A percentile compares a stretch with the other conserved stretches of the same genome.
These are phyloP conservation scores for Torulaspora maleeae DNA, from an alignment of 805 yeast species.

Conservation along the genomic window DNA sequence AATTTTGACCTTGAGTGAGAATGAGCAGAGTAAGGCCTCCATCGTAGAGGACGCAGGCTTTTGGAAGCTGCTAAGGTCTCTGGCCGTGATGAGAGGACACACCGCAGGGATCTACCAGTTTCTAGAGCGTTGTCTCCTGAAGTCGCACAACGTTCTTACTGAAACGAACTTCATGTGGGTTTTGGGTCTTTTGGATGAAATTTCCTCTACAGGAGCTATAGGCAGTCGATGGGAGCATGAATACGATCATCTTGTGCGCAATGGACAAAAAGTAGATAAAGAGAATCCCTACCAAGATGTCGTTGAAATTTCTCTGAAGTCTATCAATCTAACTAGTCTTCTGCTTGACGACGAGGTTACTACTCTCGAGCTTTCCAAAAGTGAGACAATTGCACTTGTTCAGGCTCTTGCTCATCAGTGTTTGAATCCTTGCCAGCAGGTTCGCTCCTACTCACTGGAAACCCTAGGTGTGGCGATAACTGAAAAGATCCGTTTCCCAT, in stretches of 20 bases:
- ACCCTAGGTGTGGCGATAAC: constrained; percentile 49
- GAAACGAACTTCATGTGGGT: constrained; percentile 56
- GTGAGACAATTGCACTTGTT: constrained; percentile 50
- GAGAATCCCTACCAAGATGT: constrained; percentile 50
- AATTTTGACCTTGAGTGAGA: constrained; percentile 35
- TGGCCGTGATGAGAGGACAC: constrained; percentile 44
- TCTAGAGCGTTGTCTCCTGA: constrained; percentile 40
- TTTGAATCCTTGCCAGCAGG: constrained; percentile 77
- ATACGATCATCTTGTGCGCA: constrained; percentile 41
- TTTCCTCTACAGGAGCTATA: constrained; percentile 74
- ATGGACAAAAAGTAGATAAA: constrained; percentile 42
- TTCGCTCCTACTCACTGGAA: constrained; percentile 61
- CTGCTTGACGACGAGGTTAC: constrained; percentile 37
- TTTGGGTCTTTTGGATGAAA: constrained; percentile 69
- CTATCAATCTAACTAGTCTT: constrained; percentile 56
- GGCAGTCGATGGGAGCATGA: constrained; percentile 76
- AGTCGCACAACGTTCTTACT: constrained; percentile 36
- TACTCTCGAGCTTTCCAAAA: constrained; percentile 20
- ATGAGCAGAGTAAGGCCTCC: constrained; percentile 21
- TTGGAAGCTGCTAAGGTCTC: constrained; percentile 51
- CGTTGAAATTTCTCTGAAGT: constrained; percentile 54
- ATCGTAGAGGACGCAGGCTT: constrained; percentile 50
- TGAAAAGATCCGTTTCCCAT: constrained; percentile 35
- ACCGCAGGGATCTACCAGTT: constrained; percentile 46
- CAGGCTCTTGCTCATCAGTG: constrained; percentile 89